Conservation (phyloP, 2,329 filamentous ascomycete species). For the Diaporthe citrichinensis region DNA sequence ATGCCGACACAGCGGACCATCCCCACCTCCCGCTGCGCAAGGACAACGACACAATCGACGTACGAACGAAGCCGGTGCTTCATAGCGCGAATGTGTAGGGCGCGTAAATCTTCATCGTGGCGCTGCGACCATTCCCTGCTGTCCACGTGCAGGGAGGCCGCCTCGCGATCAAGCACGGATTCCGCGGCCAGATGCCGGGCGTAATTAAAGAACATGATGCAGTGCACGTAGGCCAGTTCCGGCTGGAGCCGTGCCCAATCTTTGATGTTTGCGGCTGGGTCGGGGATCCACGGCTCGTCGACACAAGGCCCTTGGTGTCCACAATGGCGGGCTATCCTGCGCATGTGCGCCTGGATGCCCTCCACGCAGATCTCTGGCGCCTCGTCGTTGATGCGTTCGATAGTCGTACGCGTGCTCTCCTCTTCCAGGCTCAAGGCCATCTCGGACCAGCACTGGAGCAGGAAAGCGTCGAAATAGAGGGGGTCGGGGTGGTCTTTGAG, state of each 20-base stretch:
- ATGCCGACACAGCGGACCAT: too few relatives aligned
- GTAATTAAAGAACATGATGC: neutral
- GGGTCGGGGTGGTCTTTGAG: neutral
- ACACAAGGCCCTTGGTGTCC: too few relatives aligned
- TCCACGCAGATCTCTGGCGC: neutral
- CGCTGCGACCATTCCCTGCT: too few relatives aligned
- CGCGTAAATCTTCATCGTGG: too few relatives aligned
- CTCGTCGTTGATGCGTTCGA: neutral
- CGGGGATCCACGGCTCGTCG: neutral
- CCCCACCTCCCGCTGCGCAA: neutral
- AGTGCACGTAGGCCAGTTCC: neutral
- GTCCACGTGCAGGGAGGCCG: too few relatives aligned
- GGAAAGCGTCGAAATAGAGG: constrained; percentile 9
- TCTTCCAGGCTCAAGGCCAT: neutral
- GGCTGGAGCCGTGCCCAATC: neutral
- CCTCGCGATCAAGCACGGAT: neutral
- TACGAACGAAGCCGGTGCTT: neutral
- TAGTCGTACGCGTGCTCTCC: neutral
- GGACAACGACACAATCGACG: neutral
- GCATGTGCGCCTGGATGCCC: neutral
- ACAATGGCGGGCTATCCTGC: neutral
- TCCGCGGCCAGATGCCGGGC: neutral
- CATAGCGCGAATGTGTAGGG: too few relatives aligned
- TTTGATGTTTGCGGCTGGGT: neutral
- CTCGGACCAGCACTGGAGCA: constrained; percentile 13